Percentiles rank a stretch among this genome's conserved stretches.
Evolutionary conservation across 352 stramenopile species (phyloP).

Genomic region (Pelagophyceae sp.): DNA sequence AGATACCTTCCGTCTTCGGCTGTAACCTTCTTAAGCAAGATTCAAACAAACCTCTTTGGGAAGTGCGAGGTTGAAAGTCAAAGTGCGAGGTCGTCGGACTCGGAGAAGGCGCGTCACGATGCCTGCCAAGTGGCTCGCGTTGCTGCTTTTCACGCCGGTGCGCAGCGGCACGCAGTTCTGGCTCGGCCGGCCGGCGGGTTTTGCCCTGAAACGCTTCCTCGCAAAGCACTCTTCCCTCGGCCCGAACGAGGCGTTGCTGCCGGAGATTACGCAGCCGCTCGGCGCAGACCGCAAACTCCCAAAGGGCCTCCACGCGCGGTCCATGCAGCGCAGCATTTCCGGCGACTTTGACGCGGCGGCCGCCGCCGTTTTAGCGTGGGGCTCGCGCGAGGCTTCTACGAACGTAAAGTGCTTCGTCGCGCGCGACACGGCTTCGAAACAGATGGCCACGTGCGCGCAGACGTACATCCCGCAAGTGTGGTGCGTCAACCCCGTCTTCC

Average conservation of each 20-base stretch:
- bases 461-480: neutral
- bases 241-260: neutral
- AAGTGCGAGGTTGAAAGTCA: too few relatives aligned
- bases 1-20: too few relatives aligned
- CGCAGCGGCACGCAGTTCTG: neutral
- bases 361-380: neutral
- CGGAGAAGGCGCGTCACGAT: too few relatives aligned
- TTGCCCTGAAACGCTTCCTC: neutral
- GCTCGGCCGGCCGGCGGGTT: neutral
- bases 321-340: neutral
- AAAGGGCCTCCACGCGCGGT: neutral
- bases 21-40: too few relatives aligned
- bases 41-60: too few relatives aligned
- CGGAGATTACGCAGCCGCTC: neutral
- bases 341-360: neutral
- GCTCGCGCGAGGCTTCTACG: neutral
- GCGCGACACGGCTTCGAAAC: neutral
- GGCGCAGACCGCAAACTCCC: neutral
- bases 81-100: too few relatives aligned
- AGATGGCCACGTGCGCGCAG: constrained; percentile 7
- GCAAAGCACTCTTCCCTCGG: neutral
- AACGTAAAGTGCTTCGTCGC: neutral
- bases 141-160: too few relatives aligned
- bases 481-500: constrained; percentile 7
- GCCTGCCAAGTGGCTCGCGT: too few relatives aligned